Conservation (phyloP, 1,139 yeast genomes). For the Candida freyschussii region DNA sequence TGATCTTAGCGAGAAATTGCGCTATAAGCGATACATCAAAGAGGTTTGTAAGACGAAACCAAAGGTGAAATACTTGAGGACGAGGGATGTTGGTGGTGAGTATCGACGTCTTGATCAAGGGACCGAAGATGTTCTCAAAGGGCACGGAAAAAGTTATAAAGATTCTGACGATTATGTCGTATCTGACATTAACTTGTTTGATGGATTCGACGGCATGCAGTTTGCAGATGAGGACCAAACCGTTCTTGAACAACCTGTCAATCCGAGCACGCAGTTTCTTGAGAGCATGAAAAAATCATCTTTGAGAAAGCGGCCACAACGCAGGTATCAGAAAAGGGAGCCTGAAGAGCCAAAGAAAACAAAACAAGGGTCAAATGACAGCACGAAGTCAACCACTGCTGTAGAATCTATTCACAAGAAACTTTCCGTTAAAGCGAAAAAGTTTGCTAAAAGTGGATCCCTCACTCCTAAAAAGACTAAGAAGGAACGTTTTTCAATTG, state of each 20-base stretch:
- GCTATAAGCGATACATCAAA: slow-evolving; percentile 23
- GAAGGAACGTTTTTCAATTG: slow-evolving; percentile 4
- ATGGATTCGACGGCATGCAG: slow-evolving; percentile 12
- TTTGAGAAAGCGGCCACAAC: slow-evolving; percentile 7
- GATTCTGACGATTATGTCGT: no score
- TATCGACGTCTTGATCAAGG: no score
- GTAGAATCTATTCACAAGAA: slow-evolving; percentile 3
- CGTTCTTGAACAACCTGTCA: slow-evolving; percentile 6
- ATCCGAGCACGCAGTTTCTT: slow-evolving; percentile 8
- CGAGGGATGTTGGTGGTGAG: no score
- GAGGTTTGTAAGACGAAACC: slow-evolving; percentile 23
- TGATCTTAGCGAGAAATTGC: slow-evolving; percentile 18
- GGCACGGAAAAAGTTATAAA: no score
- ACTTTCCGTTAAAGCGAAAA: slow-evolving; percentile 5
- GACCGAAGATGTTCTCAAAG: no score
- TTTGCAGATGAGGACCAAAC: slow-evolving; percentile 1
- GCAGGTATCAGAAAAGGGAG: no score
- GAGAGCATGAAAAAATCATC: slow-evolving; percentile 9
- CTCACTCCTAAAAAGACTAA: slow-evolving; percentile 7
- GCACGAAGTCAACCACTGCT: neutral
- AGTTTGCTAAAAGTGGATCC: slow-evolving; percentile 9
- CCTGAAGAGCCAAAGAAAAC: no score
- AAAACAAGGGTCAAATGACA: no score
- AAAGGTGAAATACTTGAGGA: neutral
- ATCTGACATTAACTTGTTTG: slow-evolving; percentile 13